phyloP scores from a whole-genome alignment of 228 moss, liverwort and hornwort genomes.

The Sphagnum magellanicum region DNA sequence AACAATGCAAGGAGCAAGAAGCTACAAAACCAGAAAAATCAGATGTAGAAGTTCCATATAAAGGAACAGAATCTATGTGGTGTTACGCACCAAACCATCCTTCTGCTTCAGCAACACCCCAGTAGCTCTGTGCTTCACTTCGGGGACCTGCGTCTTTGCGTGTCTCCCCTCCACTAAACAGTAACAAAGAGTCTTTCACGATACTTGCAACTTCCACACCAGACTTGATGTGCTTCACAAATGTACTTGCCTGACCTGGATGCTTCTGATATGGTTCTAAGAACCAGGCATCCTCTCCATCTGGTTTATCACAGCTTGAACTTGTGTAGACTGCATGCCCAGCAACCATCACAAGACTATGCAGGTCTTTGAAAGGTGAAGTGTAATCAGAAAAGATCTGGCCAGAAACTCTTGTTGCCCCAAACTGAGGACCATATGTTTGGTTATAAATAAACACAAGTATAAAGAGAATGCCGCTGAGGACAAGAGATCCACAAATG shows the following conservation, averaged over 20 bases:
- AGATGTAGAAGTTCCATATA: not conserved
- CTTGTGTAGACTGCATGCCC: constrained; percentile 84
- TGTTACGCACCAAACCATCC: constrained; percentile 66
- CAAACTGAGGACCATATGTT: constrained; percentile 23
- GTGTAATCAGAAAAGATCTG: constrained; percentile 25
- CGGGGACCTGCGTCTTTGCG: constrained; percentile 86
- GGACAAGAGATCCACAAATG: constrained; percentile 41
- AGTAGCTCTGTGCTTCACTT: constrained; percentile 95
- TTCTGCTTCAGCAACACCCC: constrained; percentile 80
- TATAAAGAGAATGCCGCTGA: constrained; percentile 48
- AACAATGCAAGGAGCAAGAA: not conserved
- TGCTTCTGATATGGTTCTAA: constrained; percentile 77
- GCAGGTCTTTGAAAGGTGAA: constrained; percentile 36
- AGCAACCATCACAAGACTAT: constrained; percentile 75
- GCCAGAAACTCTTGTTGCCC: constrained; percentile 8
- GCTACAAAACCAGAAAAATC: not conserved
- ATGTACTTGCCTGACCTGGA: constrained; percentile 68
- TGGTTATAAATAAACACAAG: constrained; percentile 42
- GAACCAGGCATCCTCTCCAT: constrained; percentile 69
- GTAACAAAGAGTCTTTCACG: constrained; percentile 35
- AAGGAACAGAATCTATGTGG: not conserved
- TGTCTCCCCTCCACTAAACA: constrained; percentile 94
- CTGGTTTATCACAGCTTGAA: constrained; percentile 60
- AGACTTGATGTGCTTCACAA: constrained; percentile 63
- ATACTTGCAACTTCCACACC: constrained; percentile 61